These are phyloP conservation scores for Pleurotus tuoliensis DNA, from an alignment of 768 basidiomycete species.

Conservation along the genomic window DNA sequence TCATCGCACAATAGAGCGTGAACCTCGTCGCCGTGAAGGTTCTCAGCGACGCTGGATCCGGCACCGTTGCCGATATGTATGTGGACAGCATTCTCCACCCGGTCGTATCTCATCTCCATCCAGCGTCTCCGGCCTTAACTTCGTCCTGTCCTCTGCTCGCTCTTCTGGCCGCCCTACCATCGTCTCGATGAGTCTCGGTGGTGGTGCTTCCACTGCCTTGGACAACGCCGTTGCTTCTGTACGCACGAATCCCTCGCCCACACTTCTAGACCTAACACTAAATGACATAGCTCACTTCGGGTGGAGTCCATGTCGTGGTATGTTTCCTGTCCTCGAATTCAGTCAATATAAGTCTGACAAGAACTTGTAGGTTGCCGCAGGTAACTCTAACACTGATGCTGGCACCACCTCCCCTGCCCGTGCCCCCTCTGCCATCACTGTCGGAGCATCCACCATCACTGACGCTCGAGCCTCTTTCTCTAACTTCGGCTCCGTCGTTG, in stretches of 20 bases:
- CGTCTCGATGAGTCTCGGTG: slow-evolving; percentile 34
- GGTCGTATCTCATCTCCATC: background rate
- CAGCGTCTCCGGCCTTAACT: slow-evolving; percentile 30
- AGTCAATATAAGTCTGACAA: background rate
- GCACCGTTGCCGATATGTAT: slow-evolving; percentile 22
- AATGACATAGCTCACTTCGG: slow-evolving; percentile 20
- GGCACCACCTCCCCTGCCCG: slow-evolving; percentile 30
- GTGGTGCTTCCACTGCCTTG: slow-evolving; percentile 20
- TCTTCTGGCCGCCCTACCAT: slow-evolving; percentile 25
- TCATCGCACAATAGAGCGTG: slow-evolving; percentile 17
- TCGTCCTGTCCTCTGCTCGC: slow-evolving; percentile 18
- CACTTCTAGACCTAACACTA: background rate
- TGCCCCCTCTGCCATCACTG: slow-evolving; percentile 30
- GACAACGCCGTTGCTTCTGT: slow-evolving; percentile 28
- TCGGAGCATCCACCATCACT: slow-evolving; percentile 33
- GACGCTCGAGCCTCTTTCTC: slow-evolving; percentile 33
- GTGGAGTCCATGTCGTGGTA: slow-evolving; percentile 28
- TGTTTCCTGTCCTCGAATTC: background rate
- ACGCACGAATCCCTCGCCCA: background rate
- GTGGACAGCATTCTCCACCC: slow-evolving; percentile 2
- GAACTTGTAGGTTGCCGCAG: slow-evolving; percentile 25
- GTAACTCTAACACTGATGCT: slow-evolving; percentile 30
- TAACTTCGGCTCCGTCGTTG: slow-evolving; percentile 38
- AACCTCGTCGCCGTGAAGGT: slow-evolving; percentile 40
- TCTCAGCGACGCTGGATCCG: slow-evolving; percentile 26